Percentiles rank a stretch among this genome's conserved stretches.
Conservation (phyloP, 352 stramenopile genomes). For the Phytophthora cajani region DNA sequence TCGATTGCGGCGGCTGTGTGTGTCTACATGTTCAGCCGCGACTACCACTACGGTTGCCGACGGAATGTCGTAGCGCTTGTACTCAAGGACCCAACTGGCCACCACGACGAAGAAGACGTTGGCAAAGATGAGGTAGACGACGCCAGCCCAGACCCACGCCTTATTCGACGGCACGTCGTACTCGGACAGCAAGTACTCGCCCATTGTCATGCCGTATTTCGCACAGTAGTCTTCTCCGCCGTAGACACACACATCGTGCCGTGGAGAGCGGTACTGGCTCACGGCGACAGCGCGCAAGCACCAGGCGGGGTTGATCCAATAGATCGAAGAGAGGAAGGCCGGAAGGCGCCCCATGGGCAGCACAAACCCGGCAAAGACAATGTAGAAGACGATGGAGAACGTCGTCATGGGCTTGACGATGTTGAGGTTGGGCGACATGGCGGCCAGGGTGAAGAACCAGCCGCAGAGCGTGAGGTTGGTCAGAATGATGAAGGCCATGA, state of each 20-base stretch:
- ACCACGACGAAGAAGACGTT: constrained; percentile 34
- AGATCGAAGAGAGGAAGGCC: constrained; percentile 49
- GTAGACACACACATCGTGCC: constrained; percentile 39
- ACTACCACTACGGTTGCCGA: constrained; percentile 4
- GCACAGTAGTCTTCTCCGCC: constrained; percentile 31
- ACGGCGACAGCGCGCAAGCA: constrained; percentile 38
- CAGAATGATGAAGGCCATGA: constrained; percentile 14
- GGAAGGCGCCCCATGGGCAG: constrained; percentile 40
- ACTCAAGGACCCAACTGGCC: constrained; percentile 23
- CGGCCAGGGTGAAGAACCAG: constrained; percentile 32
- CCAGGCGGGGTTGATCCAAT: constrained; percentile 64
- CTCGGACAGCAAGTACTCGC: constrained; percentile 33
- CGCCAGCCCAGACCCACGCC: constrained; percentile 29
- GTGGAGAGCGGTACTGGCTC: constrained; percentile 40
- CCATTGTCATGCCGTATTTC: constrained; percentile 36
- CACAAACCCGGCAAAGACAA: constrained; percentile 45
- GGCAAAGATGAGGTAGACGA: constrained; percentile 23
- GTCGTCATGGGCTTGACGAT: constrained; percentile 36
- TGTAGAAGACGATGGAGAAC: constrained; percentile 25
- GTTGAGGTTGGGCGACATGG: constrained; percentile 24
- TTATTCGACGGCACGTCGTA: constrained; percentile 41
- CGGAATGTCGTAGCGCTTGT: constrained; percentile 32
- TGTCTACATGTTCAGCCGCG: not conserved
- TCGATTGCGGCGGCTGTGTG: no score
- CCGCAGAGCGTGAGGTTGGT: constrained; percentile 14